Conservation (phyloP, 192 early-diverging fungal species). For the Coemansia sp. region DNA sequence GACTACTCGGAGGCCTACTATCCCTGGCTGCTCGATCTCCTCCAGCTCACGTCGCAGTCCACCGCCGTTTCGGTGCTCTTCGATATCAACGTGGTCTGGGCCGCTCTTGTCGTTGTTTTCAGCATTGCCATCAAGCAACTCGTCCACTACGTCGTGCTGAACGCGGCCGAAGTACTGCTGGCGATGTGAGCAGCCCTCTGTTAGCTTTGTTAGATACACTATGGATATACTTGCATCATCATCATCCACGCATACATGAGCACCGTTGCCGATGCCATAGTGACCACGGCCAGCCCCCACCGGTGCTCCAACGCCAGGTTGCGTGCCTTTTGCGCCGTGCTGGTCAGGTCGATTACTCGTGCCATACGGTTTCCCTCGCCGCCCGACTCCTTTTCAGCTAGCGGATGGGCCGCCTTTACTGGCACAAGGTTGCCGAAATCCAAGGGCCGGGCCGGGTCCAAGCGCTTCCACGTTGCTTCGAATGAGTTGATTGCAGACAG, state of each 20-base stretch:
- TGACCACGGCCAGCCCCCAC: slow-evolving; percentile 35
- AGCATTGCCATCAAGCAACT: slow-evolving; percentile 38
- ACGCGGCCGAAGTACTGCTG: background rate
- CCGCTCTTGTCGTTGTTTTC: slow-evolving; percentile 37
- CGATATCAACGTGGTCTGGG: slow-evolving; percentile 31
- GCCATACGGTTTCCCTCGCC: slow-evolving; percentile 22
- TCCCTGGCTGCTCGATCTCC: slow-evolving; percentile 70
- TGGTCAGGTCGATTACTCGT: slow-evolving; percentile 30
- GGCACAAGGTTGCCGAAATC: slow-evolving; percentile 21
- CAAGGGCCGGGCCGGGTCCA: slow-evolving; percentile 39
- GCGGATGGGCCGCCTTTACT: slow-evolving; percentile 21
- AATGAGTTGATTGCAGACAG: slow-evolving; percentile 32
- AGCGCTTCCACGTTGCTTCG: slow-evolving; percentile 34
- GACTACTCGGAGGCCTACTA: slow-evolving; percentile 78
- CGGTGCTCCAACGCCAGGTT: slow-evolving; percentile 31
- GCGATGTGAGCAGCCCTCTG: too few species aligned
- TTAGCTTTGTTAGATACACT: too few species aligned
- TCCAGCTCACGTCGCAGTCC: slow-evolving; percentile 70
- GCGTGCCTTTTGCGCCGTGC: slow-evolving; percentile 36
- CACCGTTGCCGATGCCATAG: slow-evolving; percentile 37
- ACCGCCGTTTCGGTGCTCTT: slow-evolving; percentile 56
- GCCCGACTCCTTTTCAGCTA: background rate
- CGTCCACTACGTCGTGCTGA: background rate
- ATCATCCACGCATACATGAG: slow-evolving; percentile 41
- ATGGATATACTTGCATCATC: slow-evolving; percentile 24